Conservation (phyloP, 192 early-diverging fungal species). For the Coemansia sp. region DNA sequence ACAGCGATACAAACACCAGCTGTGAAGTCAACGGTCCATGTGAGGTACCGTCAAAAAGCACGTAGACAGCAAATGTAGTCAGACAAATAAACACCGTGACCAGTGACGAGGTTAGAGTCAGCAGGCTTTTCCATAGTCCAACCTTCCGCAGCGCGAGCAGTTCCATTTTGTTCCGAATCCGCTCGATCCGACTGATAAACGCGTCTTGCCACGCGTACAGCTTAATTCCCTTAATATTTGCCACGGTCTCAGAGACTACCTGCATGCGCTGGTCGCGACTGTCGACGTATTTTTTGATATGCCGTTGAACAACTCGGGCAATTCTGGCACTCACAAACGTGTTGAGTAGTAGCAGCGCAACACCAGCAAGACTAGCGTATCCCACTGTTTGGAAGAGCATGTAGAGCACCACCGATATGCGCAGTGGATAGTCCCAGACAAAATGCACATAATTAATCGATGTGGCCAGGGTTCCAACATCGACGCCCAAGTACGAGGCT, state of each 20-base stretch:
- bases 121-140: slow-evolving; percentile 65
- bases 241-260: slow-evolving; percentile 55
- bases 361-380: slow-evolving; percentile 19
- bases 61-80: slow-evolving; percentile 77
- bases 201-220: slow-evolving; percentile 63
- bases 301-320: slow-evolving; percentile 36
- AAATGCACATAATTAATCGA: slow-evolving; percentile 46
- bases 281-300: slow-evolving; percentile 42
- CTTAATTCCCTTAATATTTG: slow-evolving; percentile 61
- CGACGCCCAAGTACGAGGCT: slow-evolving; percentile 66
- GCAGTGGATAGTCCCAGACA: slow-evolving; percentile 37
- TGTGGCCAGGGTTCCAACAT: slow-evolving; percentile 36
- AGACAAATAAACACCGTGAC: slow-evolving; percentile 87
- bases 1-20: slow-evolving; percentile 83
- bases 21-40: slow-evolving; percentile 59
- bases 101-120: slow-evolving; percentile 77
- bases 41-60: slow-evolving; percentile 57
- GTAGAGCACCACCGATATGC: slow-evolving; percentile 13
- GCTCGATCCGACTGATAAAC: slow-evolving; percentile 56
- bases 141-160: slow-evolving; percentile 73
- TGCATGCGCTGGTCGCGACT: slow-evolving; percentile 59
- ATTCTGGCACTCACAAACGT: slow-evolving; percentile 55
- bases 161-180: slow-evolving; percentile 73
- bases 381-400: slow-evolving; percentile 30
- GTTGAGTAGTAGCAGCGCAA: slow-evolving; percentile 14